A percentile compares a stretch with the other conserved stretches of the same genome.
Conservation (phyloP, 805 yeast species). For the Candida glaebosa region DNA sequence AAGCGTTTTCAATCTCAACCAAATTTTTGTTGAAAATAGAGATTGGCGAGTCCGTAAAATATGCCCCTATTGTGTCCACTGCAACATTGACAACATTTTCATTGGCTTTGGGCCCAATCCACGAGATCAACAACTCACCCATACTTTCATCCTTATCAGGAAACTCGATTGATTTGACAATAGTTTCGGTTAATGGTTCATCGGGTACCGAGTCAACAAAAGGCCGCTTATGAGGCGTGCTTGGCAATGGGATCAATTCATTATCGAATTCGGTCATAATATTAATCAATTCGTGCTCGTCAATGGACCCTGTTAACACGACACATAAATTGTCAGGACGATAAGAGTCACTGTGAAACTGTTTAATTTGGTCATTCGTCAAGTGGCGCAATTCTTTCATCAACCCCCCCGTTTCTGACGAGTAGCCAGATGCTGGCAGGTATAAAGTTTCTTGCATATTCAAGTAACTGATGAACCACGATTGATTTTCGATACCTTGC, state of each 20-base stretch:
- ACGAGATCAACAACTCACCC: conserved; percentile 70
- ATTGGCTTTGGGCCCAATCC: conserved; percentile 74
- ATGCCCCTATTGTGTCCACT: conserved; percentile 63
- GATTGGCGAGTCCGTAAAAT: conserved; percentile 73
- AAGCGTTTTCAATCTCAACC: conserved; percentile 79
- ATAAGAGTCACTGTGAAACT: conserved; percentile 70
- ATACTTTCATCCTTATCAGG: conserved; percentile 87
- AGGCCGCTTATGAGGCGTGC: conserved; percentile 52
- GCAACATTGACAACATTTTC: conserved; percentile 61
- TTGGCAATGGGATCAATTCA: conserved; percentile 44
- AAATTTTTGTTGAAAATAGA: conserved; percentile 68
- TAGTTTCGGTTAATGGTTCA: conserved; percentile 35
- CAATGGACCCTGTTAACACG: conserved; percentile 81
- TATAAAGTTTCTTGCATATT: conserved; percentile 58
- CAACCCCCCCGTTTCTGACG: conserved; percentile 92
- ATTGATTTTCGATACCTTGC: conserved; percentile 86
- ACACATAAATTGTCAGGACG: conserved; percentile 82
- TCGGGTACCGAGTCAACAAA: conserved; percentile 67
- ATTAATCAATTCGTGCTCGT: conserved; percentile 64
- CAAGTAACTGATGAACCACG: conserved; percentile 63
- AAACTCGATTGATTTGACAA: conserved; percentile 59
- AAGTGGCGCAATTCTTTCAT: conserved; percentile 71
- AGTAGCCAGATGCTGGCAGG: conserved; percentile 67
- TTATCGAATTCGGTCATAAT: conserved; percentile 61
- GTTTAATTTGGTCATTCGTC: conserved; percentile 67